A percentile compares a stretch with the other conserved stretches of the same genome.
Evolutionary conservation across 495 filamentous ascomycete species (phyloP).

Genomic region (Chaetomium cochliodes): DNA sequence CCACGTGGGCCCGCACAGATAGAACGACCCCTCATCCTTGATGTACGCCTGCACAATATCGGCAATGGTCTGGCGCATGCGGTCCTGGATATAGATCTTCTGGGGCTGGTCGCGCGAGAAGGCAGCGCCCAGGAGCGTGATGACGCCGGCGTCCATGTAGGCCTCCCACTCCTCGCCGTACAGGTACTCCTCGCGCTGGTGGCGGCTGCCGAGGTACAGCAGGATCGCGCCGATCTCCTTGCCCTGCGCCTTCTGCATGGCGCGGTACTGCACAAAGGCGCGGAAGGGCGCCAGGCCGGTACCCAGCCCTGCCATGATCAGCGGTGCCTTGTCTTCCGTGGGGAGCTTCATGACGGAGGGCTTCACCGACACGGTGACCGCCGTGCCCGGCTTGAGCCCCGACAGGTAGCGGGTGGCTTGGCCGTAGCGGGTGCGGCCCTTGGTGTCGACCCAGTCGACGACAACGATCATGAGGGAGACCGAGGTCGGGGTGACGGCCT

Average conservation of each 20-base stretch:
- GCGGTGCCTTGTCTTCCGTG: constrained; percentile 73
- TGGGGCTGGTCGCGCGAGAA: constrained; percentile 96
- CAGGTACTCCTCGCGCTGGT: constrained; percentile 97
- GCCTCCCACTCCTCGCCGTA: constrained; percentile 99
- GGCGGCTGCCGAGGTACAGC: constrained; percentile 93
- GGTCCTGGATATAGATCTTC: constrained; percentile 99
- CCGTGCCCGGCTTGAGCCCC: constrained; percentile 65
- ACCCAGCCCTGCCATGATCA: constrained; percentile 99
- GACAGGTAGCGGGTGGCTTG: constrained; percentile 89
- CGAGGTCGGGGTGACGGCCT: constrained; percentile 81
- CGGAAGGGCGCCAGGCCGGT: constrained; percentile 97
- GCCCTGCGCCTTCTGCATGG: constrained; percentile 92
- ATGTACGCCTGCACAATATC: constrained; percentile 90
- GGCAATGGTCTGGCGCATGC: constrained; percentile 84
- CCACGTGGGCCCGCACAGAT: constrained; percentile 97
- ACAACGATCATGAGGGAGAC: constrained; percentile 97
- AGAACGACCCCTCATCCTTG: constrained; percentile 85
- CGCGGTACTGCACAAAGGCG: constrained; percentile 96
- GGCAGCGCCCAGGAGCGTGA: constrained; percentile 88
- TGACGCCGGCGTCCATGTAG: constrained; percentile 90
- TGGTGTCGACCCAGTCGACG: constrained; percentile 88
- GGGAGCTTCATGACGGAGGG: constrained; percentile 97
- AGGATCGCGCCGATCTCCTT: constrained; percentile 91
- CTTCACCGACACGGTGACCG: constrained; percentile 89
- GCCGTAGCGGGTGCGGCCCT: constrained; percentile 85